These are phyloP conservation scores for Anthostomella pinea DNA, from an alignment of 2,329 filamentous ascomycete species.

Conservation along the genomic window DNA sequence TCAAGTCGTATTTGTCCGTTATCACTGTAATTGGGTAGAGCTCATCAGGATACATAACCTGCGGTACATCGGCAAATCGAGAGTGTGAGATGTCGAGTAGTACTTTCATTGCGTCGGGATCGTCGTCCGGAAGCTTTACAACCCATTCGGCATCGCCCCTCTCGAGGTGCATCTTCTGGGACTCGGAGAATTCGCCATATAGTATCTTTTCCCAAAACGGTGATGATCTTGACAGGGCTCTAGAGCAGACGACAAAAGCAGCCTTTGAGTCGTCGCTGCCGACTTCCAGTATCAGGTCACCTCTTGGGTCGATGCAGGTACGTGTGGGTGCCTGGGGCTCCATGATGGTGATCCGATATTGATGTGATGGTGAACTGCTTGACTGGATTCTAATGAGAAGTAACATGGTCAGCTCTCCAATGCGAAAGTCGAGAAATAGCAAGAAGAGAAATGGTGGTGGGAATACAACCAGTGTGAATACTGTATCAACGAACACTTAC, in stretches of 20 bases:
- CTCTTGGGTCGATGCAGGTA: constrained; percentile 9
- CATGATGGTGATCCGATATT: too few relatives aligned
- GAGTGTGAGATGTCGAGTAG: constrained; percentile 18
- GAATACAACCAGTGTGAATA: too few relatives aligned
- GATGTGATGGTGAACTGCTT: too few relatives aligned
- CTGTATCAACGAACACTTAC: too few relatives aligned
- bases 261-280: constrained; percentile 4
- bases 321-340: too few relatives aligned
- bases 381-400: too few relatives aligned
- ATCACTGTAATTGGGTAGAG: neutral
- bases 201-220: constrained; percentile 15
- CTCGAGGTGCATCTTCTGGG: constrained; percentile 6
- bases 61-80: too few relatives aligned
- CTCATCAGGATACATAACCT: too few relatives aligned
- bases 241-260: constrained; percentile 17
- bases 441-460: too few relatives aligned
- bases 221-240: constrained; percentile 11
- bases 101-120: constrained; percentile 13
- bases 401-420: too few relatives aligned
- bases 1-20: constrained; percentile 1
- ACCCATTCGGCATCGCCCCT: constrained; percentile 10
- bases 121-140: constrained; percentile 17
- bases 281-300: constrained; percentile 15
- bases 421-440: too few relatives aligned
- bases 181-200: constrained; percentile 12